These are phyloP conservation scores for Hordeum vulgare DNA, from an alignment of 176 grass and related monocot genomes.

Conservation along the genomic window DNA sequence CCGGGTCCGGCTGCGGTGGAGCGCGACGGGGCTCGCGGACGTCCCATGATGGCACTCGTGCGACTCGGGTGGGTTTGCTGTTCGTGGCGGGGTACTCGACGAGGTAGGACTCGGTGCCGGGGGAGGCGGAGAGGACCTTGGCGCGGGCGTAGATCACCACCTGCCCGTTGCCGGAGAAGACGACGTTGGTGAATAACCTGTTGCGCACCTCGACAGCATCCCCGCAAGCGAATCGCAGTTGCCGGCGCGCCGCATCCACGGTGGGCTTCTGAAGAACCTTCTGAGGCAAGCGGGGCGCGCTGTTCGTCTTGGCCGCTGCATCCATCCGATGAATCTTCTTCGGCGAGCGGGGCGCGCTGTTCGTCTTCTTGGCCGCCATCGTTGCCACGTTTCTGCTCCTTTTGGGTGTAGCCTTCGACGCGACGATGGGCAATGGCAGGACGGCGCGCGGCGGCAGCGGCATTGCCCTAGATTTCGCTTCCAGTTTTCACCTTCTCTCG, in stretches of 20 bases:
- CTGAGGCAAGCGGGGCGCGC: neutral
- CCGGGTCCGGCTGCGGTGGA: neutral
- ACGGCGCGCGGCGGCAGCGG: neutral
- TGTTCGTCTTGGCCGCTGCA: neutral
- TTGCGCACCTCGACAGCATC: neutral
- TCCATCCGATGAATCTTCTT: too few species aligned
- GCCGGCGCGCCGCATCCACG: neutral
- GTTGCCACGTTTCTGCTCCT: too few species aligned
- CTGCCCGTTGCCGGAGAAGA: too few species aligned
- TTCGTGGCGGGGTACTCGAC: neutral
- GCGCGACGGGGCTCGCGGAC: neutral
- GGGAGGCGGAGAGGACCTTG: neutral
- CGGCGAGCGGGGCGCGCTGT: too few species aligned
- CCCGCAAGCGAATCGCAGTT: neutral
- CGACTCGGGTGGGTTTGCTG: neutral
- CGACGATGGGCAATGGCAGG: neutral
- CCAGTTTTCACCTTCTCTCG: neutral
- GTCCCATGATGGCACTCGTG: neutral
- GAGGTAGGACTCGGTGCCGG: neutral
- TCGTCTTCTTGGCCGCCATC: too few species aligned
- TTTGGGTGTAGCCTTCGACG: neutral
- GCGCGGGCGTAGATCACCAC: neutral
- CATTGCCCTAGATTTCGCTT: neutral
- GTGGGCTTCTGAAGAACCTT: neutral
- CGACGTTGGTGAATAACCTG: neutral